phyloP scores from a whole-genome alignment of 129 eudicot genomes.

The Saussurea involucrata region DNA sequence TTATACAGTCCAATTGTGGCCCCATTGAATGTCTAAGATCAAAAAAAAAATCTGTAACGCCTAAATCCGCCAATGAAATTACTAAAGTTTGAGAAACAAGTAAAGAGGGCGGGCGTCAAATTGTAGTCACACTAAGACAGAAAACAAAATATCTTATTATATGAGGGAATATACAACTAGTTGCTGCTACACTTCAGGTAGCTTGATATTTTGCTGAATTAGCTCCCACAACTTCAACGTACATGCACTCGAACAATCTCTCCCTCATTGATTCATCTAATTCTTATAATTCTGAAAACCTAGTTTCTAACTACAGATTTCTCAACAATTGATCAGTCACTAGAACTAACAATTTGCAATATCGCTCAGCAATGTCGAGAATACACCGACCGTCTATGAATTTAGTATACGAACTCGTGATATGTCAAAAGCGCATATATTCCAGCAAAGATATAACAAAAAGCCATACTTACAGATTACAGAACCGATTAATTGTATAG shows the following conservation, averaged over 20 bases:
- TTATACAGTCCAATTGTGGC: not conserved
- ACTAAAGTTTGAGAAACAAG: not conserved
- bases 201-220: not conserved
- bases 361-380: not conserved
- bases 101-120: not conserved
- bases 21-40: not conserved
- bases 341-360: not conserved
- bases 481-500: not conserved
- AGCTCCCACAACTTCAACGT: conserved; percentile 9
- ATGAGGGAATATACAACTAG: conserved; percentile 1
- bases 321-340: not conserved
- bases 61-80: not conserved
- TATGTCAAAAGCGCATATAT: not conserved
- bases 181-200: not conserved
- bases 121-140: not conserved
- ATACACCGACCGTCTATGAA: not conserved
- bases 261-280: not conserved
- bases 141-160: not conserved
- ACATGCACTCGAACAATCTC: not conserved
- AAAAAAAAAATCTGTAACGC: not conserved
- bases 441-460: not conserved
- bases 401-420: not conserved
- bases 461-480: not conserved
- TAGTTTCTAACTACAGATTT: not conserved
- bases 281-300: not conserved